Conservation (phyloP, 2,329 filamentous ascomycete genomes). For the Apiospora arundinis region DNA sequence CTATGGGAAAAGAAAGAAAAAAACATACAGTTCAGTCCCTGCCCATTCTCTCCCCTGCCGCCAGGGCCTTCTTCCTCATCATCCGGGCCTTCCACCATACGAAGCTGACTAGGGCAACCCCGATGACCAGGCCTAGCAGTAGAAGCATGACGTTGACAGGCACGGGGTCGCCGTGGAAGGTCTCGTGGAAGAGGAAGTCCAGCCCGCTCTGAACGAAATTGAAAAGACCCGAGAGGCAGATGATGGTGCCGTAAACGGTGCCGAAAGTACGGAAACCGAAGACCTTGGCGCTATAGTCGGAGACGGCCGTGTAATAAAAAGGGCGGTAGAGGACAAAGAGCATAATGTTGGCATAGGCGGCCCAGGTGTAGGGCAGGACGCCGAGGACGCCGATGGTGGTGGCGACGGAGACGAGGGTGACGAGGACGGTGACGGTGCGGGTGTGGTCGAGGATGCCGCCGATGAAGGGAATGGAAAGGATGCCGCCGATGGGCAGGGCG, state of each 20-base stretch:
- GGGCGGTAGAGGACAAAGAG: constrained; percentile 87
- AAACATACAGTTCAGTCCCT: neutral
- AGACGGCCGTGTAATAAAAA: constrained; percentile 90
- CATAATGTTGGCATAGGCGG: constrained; percentile 76
- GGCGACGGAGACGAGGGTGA: constrained; percentile 71
- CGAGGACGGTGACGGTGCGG: constrained; percentile 74
- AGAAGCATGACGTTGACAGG: constrained; percentile 79
- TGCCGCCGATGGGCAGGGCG: constrained; percentile 82
- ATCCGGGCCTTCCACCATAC: constrained; percentile 56
- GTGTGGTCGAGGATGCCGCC: constrained; percentile 79
- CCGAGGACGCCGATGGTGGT: constrained; percentile 80
- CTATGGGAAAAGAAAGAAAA: neutral
- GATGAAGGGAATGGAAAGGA: constrained; percentile 87
- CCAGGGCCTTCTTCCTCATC: constrained; percentile 31
- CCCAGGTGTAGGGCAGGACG: constrained; percentile 70
- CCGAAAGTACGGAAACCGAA: constrained; percentile 93
- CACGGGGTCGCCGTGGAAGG: constrained; percentile 74
- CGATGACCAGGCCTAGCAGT: constrained; percentile 65
- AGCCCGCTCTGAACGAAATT: constrained; percentile 85
- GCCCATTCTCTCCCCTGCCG: constrained; percentile 40
- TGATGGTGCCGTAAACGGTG: constrained; percentile 91
- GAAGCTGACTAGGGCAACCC: constrained; percentile 69
- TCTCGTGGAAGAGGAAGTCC: constrained; percentile 77
- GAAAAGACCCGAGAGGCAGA: constrained; percentile 81
- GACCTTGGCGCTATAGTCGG: constrained; percentile 88